Percentiles rank a stretch among this genome's conserved stretches.
Conservation (phyloP, 768 basidiomycete genomes). For the Leccinum fibrillosum region DNA sequence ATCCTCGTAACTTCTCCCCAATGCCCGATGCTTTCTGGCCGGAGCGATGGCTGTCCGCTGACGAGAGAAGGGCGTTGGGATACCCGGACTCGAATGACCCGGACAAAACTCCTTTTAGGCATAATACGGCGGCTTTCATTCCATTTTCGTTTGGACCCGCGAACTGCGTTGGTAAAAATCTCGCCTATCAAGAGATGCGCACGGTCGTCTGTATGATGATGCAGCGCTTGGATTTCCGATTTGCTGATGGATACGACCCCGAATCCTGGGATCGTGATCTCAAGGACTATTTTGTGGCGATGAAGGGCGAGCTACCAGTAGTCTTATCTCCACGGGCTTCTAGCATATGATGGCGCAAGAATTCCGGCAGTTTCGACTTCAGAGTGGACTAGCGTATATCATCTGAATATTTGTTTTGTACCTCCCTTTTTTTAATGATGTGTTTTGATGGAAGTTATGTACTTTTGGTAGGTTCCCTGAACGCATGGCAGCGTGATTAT, state of each 20-base stretch:
- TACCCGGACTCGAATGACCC: slow-evolving; percentile 22
- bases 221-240: slow-evolving; percentile 39
- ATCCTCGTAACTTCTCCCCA: slow-evolving; percentile 45
- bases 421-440: slow-evolving; percentile 8
- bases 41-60: slow-evolving; percentile 39
- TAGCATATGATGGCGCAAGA: slow-evolving; percentile 16
- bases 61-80: slow-evolving; percentile 24
- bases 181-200: slow-evolving; percentile 43
- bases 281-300: slow-evolving; percentile 38
- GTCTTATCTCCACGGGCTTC: slow-evolving; percentile 33
- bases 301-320: slow-evolving; percentile 33
- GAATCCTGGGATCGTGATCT: slow-evolving; percentile 33
- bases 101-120: slow-evolving; percentile 29
- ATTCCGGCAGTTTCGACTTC: slow-evolving; percentile 8
- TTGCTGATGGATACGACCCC: slow-evolving; percentile 36
- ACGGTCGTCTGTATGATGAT: slow-evolving; percentile 37
- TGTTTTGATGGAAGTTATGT: slow-evolving; percentile 13
- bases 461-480: slow-evolving; percentile 15
- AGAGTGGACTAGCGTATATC: slow-evolving; percentile 24
- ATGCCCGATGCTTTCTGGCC: slow-evolving; percentile 43
- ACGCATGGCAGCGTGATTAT: slow-evolving; percentile 5
- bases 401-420: slow-evolving; percentile 22
- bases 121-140: slow-evolving; percentile 39
- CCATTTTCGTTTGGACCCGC: slow-evolving; percentile 46
- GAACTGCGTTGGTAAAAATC: slow-evolving; percentile 43